phyloP scores from a whole-genome alignment of 2,329 filamentous ascomycete genomes.

The Nectriaceae sp. region DNA sequence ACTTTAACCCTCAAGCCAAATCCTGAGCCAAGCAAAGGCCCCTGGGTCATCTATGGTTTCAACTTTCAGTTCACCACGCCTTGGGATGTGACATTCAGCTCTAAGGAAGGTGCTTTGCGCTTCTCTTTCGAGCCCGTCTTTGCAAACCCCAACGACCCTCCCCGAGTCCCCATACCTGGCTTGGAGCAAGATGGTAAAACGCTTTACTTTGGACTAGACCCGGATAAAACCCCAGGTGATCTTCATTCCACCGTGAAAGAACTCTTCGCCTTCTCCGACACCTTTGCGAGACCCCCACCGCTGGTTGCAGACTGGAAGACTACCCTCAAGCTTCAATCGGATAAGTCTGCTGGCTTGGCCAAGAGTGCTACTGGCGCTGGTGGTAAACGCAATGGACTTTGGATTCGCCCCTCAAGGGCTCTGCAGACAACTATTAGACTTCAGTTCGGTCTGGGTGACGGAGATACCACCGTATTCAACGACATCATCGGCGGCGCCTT shows the following conservation, averaged over 20 bases:
- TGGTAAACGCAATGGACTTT: no score
- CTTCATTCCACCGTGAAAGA: background rate
- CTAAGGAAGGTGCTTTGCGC: background rate
- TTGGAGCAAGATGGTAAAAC: background rate
- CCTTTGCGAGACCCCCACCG: background rate
- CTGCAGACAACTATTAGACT: background rate
- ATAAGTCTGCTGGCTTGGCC: no score
- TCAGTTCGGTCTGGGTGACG: background rate
- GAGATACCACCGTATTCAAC: background rate
- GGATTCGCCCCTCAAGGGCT: no score
- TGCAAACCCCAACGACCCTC: background rate
- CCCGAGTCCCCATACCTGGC: background rate
- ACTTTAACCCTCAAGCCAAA: background rate
- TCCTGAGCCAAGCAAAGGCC: no score
- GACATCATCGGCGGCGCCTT: conserved; percentile 1
- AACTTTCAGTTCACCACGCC: background rate
- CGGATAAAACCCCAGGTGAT: background rate
- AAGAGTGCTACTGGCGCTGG: no score
- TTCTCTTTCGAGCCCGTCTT: background rate
- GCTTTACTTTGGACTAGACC: background rate
- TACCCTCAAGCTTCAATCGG: background rate
- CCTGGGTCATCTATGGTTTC: no score
- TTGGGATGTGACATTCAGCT: background rate
- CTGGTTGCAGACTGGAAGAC: background rate
- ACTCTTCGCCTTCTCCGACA: background rate